Base-by-base conservation (phyloP, 768 basidiomycete genomes). In the Auriscalpium orientale region DNA sequence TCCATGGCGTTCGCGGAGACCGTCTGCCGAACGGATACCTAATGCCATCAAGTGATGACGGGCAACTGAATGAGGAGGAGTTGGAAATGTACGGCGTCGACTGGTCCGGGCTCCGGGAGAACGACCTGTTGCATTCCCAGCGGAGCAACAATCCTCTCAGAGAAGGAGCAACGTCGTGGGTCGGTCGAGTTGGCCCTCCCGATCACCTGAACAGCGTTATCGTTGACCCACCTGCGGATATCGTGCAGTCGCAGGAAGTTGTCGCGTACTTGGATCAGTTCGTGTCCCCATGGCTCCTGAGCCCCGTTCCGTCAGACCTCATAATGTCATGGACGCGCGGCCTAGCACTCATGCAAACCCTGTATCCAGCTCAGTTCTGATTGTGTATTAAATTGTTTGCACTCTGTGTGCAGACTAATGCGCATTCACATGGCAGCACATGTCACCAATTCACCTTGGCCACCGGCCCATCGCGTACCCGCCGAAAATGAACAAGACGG, bases 71-170 rank as follows among this genome's bases (percentile, higher is more conserved):
- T 38, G 51, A 57, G 53, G 44, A 54, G 40, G 22, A 55, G 51
- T 37, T 53, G 50, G 46, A 54, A 11, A 21, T 62, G 46, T 57
- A 46, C 46, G 43, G 58, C 54, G 54, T 65, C 54, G 63, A 48
- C 45, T 33, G 54, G 58, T 38, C 34, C 44, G 52, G 59, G 54
- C 44, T 60, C 53, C 40, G n/a, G 37, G 52, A 40, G 40, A 46
- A 52, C 13, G n/a, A 45, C 35, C 15, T 49, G 21, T 49, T 51
- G 16, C 46, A 18, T 18, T 54, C 51, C n/a, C 58, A 47, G 46
- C 45, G 18, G 21, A 36, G n/a, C 15, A 55, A 55, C 35, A 55
- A 55, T 48, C 20, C 33, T n/a, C 28, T 13, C 20, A 28, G 13
- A 35, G 53, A 48, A 48, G 53, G 46, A 20, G 18, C 36, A 6